Conservation (phyloP, 2,329 filamentous ascomycete species). For the Sporothrix schenckii region DNA sequence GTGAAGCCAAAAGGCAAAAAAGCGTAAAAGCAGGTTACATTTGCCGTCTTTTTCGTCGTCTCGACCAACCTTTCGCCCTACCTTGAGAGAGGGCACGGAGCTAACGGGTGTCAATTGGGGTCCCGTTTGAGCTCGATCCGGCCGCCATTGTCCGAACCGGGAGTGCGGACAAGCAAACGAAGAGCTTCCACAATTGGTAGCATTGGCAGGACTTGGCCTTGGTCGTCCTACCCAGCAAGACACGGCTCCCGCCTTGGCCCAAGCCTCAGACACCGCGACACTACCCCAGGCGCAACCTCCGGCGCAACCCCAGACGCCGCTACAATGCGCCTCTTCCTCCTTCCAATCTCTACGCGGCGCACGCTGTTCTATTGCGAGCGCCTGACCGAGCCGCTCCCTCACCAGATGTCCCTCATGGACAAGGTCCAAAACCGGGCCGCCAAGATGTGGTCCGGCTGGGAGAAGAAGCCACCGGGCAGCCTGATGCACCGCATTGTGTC, state of each 20-base stretch:
- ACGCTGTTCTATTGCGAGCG: slow-evolving; percentile 92
- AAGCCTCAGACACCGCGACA: background rate
- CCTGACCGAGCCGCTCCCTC: slow-evolving; percentile 56
- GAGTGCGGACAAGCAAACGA: background rate
- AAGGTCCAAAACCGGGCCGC: slow-evolving; percentile 71
- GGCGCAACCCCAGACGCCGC: background rate
- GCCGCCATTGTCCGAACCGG: background rate
- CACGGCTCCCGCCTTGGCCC: background rate
- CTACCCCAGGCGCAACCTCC: background rate
- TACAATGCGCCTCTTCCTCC: slow-evolving; percentile 85
- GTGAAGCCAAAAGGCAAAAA: background rate
- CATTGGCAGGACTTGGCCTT: background rate
- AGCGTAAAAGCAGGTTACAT: background rate
- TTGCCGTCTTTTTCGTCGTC: background rate
- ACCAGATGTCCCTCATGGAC: slow-evolving; percentile 64
- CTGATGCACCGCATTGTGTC: slow-evolving; percentile 88
- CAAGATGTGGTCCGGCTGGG: slow-evolving; percentile 82
- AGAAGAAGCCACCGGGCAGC: slow-evolving; percentile 70
- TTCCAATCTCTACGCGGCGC: slow-evolving; percentile 88
- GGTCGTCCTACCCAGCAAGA: background rate
- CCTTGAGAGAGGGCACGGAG: background rate
- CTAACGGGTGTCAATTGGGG: background rate
- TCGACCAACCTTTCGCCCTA: background rate
- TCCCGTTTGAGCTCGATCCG: background rate
- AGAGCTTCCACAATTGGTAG: slow-evolving; percentile 8